These are phyloP conservation scores for Stemphylium vesicarium DNA, from an alignment of 2,329 filamentous ascomycete genomes.

Conservation along the genomic window DNA sequence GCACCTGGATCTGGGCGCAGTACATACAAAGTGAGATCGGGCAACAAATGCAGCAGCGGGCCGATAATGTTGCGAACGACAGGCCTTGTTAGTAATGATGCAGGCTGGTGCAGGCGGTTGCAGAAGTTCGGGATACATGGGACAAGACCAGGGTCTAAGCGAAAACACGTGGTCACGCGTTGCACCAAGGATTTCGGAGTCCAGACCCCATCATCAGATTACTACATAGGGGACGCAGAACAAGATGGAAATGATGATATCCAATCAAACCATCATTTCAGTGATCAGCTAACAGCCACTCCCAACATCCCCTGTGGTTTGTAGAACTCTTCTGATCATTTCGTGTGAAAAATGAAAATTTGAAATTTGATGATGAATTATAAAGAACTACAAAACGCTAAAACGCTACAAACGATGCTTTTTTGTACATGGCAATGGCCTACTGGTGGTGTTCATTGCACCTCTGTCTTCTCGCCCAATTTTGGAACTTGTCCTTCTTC, in stretches of 20 bases:
- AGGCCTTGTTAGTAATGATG: background rate
- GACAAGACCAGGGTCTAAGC: slow-evolving; percentile 1
- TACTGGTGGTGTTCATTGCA: slow-evolving; percentile 28
- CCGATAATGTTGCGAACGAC: background rate
- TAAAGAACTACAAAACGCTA: slow-evolving; percentile 2
- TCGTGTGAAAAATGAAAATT: background rate
- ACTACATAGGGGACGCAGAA: background rate
- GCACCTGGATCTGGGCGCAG: background rate
- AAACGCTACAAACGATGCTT: slow-evolving; percentile 2
- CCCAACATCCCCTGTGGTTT: background rate
- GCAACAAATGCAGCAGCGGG: background rate
- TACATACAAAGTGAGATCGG: background rate
- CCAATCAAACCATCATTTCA: background rate
- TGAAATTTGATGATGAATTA: background rate
- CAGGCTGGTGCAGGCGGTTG: background rate
- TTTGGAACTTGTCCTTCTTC: slow-evolving; percentile 36
- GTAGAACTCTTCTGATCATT: background rate
- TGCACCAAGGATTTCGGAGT: background rate
- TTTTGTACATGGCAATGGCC: background rate
- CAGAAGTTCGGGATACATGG: background rate
- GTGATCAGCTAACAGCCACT: background rate
- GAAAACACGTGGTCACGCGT: slow-evolving; percentile 11
- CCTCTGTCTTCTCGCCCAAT: slow-evolving; percentile 37
- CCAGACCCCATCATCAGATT: background rate
- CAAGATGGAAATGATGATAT: too few species aligned